Percentiles rank a stretch among this genome's conserved stretches.
These are phyloP conservation scores for Boletus subparvulus DNA, from an alignment of 768 basidiomycete genomes.

Conservation along the genomic window DNA sequence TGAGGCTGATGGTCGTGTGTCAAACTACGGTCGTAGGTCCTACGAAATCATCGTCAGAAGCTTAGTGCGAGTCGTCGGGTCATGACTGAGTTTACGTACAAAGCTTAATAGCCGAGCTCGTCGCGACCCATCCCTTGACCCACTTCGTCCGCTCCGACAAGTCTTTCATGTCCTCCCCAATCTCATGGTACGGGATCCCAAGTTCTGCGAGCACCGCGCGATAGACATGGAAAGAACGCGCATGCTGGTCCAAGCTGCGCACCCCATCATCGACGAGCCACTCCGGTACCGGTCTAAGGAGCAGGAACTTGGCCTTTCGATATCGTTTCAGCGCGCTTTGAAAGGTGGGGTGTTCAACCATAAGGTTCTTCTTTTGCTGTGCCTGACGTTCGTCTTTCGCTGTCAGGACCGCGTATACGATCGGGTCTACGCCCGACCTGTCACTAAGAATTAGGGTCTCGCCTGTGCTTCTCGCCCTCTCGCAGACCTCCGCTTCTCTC, in stretches of 20 bases:
- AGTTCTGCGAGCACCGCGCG: slow-evolving; percentile 40
- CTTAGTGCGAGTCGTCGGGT: not conserved
- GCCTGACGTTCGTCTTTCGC: slow-evolving; percentile 40
- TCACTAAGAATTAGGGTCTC: slow-evolving; percentile 50
- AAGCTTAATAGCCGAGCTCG: not conserved
- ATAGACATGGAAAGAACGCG: slow-evolving; percentile 40
- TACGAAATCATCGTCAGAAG: slow-evolving; percentile 4
- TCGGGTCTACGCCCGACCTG: slow-evolving; percentile 62
- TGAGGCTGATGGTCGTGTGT: not conserved
- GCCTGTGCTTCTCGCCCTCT: slow-evolving; percentile 12
- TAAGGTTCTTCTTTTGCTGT: slow-evolving; percentile 30
- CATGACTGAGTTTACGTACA: not conserved
- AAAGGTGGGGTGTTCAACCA: slow-evolving; percentile 42
- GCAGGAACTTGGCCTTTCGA: slow-evolving; percentile 47
- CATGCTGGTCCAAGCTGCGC: slow-evolving; percentile 52
- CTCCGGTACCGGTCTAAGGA: slow-evolving; percentile 54
- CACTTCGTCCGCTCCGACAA: slow-evolving; percentile 30
- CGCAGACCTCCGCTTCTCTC: slow-evolving; percentile 37
- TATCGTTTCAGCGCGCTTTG: slow-evolving; percentile 44
- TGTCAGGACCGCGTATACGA: slow-evolving; percentile 59
- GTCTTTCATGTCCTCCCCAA: slow-evolving; percentile 46
- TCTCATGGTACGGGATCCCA: slow-evolving; percentile 43
- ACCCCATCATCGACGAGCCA: slow-evolving; percentile 68
- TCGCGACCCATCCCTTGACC: slow-evolving; percentile 17
- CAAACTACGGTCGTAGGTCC: not conserved